Conservation (phyloP, 257 asterid species). For the Solanum lignicaule region DNA sequence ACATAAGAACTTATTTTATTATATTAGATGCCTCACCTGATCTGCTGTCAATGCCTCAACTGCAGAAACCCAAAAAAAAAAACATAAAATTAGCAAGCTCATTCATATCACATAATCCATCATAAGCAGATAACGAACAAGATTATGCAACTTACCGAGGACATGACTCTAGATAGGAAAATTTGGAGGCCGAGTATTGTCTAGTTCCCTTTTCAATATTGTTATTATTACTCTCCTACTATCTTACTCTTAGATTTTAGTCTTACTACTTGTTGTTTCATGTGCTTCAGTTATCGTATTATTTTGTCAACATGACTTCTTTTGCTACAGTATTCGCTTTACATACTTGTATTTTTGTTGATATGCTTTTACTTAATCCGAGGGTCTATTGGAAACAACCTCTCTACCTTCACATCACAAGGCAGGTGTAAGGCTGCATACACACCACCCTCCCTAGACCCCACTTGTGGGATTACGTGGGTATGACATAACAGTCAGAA, state of each 20-base stretch:
- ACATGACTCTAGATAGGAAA: neutral
- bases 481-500: neutral
- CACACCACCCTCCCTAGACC: neutral
- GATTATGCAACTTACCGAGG: neutral
- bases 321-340: neutral
- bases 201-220: neutral
- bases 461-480: neutral
- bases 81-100: neutral
- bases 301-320: neutral
- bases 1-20: constrained; percentile 1
- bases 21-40: neutral
- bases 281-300: neutral
- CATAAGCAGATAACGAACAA: neutral
- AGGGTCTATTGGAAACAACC: neutral
- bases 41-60: neutral
- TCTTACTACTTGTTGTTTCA: neutral
- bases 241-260: neutral
- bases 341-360: neutral
- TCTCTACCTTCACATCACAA: neutral
- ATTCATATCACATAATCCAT: neutral
- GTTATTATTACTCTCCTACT: neutral
- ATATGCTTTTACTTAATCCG: neutral
- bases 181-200: too few species aligned
- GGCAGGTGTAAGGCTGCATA: neutral
- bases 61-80: neutral